These are phyloP conservation scores for Graphilbum sp. DNA, from an alignment of 2,329 filamentous ascomycete species.

Conservation along the genomic window DNA sequence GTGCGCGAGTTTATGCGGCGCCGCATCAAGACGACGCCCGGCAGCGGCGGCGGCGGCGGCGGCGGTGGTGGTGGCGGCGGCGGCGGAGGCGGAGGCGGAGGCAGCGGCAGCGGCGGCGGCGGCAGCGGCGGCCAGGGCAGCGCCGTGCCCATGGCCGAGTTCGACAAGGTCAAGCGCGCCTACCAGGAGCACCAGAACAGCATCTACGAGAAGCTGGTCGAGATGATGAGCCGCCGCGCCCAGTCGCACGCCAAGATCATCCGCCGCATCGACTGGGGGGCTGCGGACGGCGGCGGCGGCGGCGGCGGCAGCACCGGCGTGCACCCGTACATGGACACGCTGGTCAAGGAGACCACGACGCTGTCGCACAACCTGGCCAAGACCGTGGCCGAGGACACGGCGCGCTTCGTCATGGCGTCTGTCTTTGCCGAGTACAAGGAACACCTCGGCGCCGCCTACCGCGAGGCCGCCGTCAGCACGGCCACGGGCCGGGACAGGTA, in stretches of 20 bases:
- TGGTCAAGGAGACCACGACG: conserved; percentile 73
- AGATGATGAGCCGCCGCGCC: conserved; percentile 75
- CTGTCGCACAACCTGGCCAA: conserved; percentile 72
- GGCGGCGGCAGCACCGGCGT: conserved; percentile 15
- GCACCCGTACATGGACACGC: conserved; percentile 69
- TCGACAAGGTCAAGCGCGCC: conserved; percentile 70
- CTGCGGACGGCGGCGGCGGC: conserved; percentile 1
- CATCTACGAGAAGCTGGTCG: conserved; percentile 84
- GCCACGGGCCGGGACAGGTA: conserved; percentile 55
- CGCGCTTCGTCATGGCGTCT: conserved; percentile 69
- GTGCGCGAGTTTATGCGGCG: conserved; percentile 81
- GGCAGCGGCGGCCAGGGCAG: conserved; percentile 17
- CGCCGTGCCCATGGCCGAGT: conserved; percentile 51
- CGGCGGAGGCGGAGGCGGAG: conserved; percentile 18
- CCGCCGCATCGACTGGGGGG: conserved; percentile 56
- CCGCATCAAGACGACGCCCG: conserved; percentile 40
- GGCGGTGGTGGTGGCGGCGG: neutral
- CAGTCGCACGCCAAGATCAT: conserved; percentile 58
- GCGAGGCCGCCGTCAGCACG: conserved; percentile 47
- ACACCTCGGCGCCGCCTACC: conserved; percentile 58
- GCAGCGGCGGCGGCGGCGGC: neutral
- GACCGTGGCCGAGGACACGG: conserved; percentile 60
- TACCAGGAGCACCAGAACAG: conserved; percentile 80
- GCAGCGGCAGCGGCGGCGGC: neutral
- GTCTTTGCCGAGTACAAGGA: conserved; percentile 72